Evolutionary conservation across 2,329 filamentous ascomycete species (phyloP).

Genomic region (Paraphaeosphaeria sporulosa): DNA sequence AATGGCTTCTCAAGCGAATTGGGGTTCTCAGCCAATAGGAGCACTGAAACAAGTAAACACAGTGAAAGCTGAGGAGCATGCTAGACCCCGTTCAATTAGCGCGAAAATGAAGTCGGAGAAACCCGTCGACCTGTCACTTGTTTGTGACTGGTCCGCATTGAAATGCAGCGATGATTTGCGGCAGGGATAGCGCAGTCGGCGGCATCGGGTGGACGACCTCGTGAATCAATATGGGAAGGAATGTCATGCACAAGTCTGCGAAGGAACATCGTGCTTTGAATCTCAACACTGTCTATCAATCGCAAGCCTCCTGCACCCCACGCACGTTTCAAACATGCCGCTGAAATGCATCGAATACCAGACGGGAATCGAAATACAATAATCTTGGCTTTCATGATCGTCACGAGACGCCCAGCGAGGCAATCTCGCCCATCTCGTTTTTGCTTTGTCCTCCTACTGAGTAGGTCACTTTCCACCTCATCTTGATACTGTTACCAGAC

Average conservation of each 20-base stretch:
- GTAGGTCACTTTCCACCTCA: conserved; percentile 89
- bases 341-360: conserved; percentile 12
- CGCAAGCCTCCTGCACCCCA: background rate
- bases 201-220: background rate
- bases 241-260: background rate
- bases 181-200: background rate
- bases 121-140: background rate
- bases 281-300: background rate
- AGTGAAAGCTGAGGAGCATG: background rate
- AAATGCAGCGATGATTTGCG: background rate
- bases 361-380: background rate
- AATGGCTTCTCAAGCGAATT: background rate
- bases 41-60: background rate
- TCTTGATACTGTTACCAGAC: conserved; percentile 81
- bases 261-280: background rate
- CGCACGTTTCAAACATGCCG: conserved; percentile 1
- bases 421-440: conserved; percentile 85
- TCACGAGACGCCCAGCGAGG: conserved; percentile 77
- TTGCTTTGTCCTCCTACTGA: conserved; percentile 69
- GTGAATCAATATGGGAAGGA: background rate
- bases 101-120: background rate
- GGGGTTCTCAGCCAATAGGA: background rate
- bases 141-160: background rate
- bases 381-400: background rate
- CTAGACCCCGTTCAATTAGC: background rate